These are phyloP conservation scores for Epichloe bromicola DNA, from an alignment of 2,329 filamentous ascomycete species.

Conservation along the genomic window DNA sequence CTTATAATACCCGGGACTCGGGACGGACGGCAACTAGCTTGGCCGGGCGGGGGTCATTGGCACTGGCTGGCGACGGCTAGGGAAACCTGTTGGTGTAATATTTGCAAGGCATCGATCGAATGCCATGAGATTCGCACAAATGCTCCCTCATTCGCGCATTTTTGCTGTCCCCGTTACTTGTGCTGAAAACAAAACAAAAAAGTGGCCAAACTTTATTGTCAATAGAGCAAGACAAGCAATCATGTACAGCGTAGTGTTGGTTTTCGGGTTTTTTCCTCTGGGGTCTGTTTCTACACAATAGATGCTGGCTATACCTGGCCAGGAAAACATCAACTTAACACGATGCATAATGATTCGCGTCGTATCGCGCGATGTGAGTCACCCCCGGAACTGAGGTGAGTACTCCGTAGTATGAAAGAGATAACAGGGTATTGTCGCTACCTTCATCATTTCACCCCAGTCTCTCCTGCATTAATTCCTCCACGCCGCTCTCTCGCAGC, in stretches of 20 bases:
- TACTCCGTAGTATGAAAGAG: neutral
- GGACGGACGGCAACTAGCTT: too few species aligned
- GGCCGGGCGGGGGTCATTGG: neutral
- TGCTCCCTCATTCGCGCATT: neutral
- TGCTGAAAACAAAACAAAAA: neutral
- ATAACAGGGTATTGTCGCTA: neutral
- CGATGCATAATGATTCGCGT: too few species aligned
- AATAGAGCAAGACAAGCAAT: neutral
- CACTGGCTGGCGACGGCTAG: slow-evolving; percentile 1
- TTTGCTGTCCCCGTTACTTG: neutral
- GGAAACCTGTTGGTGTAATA: neutral
- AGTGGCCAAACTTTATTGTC: too few species aligned
- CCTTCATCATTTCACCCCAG: slow-evolving; percentile 23
- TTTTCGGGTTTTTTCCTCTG: too few species aligned
- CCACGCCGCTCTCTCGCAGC: slow-evolving; percentile 56
- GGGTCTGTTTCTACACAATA: too few species aligned
- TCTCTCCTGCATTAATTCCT: slow-evolving; percentile 62
- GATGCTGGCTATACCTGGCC: too few species aligned
- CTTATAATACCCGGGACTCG: neutral
- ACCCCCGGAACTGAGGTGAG: too few species aligned
- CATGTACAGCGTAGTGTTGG: neutral
- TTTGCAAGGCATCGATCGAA: neutral
- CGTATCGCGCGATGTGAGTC: too few species aligned
- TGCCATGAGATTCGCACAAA: neutral
- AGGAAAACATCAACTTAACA: too few species aligned